Conservation (phyloP, 2,329 filamentous ascomycete genomes). For the Talaromyces sp. region DNA sequence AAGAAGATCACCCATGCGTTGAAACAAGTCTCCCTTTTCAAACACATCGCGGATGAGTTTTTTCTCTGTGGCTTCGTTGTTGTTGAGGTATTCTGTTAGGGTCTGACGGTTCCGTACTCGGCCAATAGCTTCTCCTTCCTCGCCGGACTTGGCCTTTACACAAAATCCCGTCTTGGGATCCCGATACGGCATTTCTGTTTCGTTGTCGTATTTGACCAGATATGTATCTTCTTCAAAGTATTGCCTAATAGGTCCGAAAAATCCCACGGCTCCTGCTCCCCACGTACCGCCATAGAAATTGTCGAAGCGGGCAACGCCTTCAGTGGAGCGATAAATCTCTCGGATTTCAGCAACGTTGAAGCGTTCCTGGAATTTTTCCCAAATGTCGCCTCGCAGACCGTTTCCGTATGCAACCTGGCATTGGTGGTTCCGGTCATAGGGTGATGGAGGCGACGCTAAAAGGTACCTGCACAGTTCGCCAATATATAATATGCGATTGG, state of each 20-base stretch:
- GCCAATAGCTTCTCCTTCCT: slow-evolving; percentile 43
- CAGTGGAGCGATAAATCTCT: slow-evolving; percentile 46
- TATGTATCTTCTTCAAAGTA: slow-evolving; percentile 38
- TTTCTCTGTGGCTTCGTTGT: slow-evolving; percentile 38
- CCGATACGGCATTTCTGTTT: slow-evolving; percentile 37
- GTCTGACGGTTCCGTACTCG: slow-evolving; percentile 35
- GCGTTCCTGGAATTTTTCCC: slow-evolving; percentile 50
- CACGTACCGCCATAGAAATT: slow-evolving; percentile 37
- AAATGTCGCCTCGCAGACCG: slow-evolving; percentile 45
- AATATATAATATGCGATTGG: slow-evolving; percentile 43
- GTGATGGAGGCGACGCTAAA: slow-evolving; percentile 38
- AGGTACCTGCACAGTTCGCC: slow-evolving; percentile 48
- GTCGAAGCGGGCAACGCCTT: slow-evolving; percentile 42
- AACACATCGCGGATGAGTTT: slow-evolving; percentile 43
- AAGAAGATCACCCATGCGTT: slow-evolving; percentile 42
- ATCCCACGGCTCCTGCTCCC: slow-evolving; percentile 41
- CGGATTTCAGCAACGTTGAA: slow-evolving; percentile 43
- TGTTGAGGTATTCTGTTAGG: slow-evolving; percentile 39
- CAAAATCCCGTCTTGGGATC: slow-evolving; percentile 43
- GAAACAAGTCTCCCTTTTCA: slow-evolving; percentile 41
- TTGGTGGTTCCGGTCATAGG: slow-evolving; percentile 40
- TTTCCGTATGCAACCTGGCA: slow-evolving; percentile 45
- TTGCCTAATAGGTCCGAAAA: slow-evolving; percentile 36
- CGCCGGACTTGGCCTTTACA: slow-evolving; percentile 28
- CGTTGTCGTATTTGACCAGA: slow-evolving; percentile 38